Base-by-base conservation (phyloP, 2,329 filamentous ascomycete species). In the Pseudopyrenochaeta lycopersici region DNA sequence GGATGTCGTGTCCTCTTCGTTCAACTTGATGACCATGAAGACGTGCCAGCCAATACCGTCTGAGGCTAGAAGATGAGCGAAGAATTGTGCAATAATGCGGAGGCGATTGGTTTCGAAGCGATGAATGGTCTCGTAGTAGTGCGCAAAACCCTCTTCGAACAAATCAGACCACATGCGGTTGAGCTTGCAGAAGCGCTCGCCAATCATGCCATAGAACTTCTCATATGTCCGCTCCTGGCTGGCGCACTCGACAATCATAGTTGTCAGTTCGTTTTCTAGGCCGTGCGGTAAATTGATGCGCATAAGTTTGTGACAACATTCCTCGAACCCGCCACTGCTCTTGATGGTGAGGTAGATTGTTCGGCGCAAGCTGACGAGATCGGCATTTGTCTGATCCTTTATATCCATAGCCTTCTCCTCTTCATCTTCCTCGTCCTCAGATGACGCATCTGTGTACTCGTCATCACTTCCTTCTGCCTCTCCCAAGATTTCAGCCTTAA, bases 271-370 rank as follows among this genome's bases (percentile, higher is more conserved):
- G 5, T 88, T 84, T 75, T 99, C 95, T 70, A 94, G 86, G 3
- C 95, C 95, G 11, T 86, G 81, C 1, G 95, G 95, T 9, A 99
- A 83, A 60, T 91, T 91, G 73, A 99, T 88, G 57, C 81, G 74
- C 87, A 98, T 95, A 62, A 99, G 83, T 79, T 98, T 99, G 82
- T 99, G 95, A 55, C 92, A 93, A 54, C 91, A 92, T 85, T 99
- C 95, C 78, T 99, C 95, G 50, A 96, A 96, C 54, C 96, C 92
- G 63, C 95, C 91, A 68, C 91, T 95, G 33, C 91, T 96, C 91
- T 96, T 96, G 75, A 99, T 96, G 10, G 94, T 99, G 58, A 99
- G 83, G 76, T 99, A 99, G 66, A 98, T 99, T 6, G 91, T 97
- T 68, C 92, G 87, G 55, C 95, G 90, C 45, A 99, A 82, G 71